These are phyloP conservation scores for Jimgerdemannia lactiflua DNA, from an alignment of 192 early-diverging fungal genomes.

Conservation along the genomic window DNA sequence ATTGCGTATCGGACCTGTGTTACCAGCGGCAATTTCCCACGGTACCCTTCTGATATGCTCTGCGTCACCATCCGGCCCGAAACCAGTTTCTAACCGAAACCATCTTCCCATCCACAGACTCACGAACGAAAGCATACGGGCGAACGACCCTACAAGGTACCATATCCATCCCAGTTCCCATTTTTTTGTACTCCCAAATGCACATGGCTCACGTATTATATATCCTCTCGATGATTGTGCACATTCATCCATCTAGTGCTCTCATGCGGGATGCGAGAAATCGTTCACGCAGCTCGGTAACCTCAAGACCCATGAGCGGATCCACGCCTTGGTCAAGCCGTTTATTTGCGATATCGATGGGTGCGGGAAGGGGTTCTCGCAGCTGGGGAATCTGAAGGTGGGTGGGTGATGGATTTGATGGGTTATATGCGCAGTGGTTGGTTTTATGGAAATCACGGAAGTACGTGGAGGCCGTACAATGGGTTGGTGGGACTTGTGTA, in stretches of 20 bases:
- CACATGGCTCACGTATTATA: neutral
- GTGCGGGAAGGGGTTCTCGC: slow-evolving; percentile 73
- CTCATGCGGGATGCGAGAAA: slow-evolving; percentile 68
- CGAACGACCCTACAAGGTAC: slow-evolving; percentile 51
- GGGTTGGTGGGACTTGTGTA: no score
- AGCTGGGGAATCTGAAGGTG: slow-evolving; percentile 68
- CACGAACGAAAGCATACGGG: slow-evolving; percentile 59
- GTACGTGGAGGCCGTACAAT: no score
- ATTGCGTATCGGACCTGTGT: no score
- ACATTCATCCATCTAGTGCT: slow-evolving; percentile 37
- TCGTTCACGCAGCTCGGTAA: slow-evolving; percentile 80
- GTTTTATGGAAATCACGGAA: no score
- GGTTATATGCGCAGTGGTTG: no score
- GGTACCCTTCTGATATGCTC: neutral
- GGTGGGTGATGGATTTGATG: no score
- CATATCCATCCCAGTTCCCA: neutral
- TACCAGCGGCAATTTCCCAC: no score
- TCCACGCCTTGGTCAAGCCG: slow-evolving; percentile 73
- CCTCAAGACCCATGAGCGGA: slow-evolving; percentile 79
- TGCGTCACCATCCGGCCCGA: no score
- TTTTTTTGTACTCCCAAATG: no score
- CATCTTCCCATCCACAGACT: slow-evolving; percentile 9
- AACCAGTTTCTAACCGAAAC: no score
- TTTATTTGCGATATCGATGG: slow-evolving; percentile 63
- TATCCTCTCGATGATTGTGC: slow-evolving; percentile 3